Base-by-base conservation (phyloP, 495 filamentous ascomycete species). In the Trichoderma erinaceum region DNA sequence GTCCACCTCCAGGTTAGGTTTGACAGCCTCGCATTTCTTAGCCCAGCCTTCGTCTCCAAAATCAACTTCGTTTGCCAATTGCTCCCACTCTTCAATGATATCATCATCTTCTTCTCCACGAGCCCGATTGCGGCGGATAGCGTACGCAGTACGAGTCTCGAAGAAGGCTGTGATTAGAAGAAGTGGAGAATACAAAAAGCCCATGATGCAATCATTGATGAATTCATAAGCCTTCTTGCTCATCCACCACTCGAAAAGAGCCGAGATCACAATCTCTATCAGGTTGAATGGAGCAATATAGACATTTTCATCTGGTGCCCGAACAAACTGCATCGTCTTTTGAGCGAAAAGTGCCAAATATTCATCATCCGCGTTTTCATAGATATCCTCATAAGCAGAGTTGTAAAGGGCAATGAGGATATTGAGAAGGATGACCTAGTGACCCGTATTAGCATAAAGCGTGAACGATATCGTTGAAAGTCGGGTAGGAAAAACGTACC, bases 381-480 rank as follows among this genome's bases (percentile, higher is more conserved):
- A 97, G 70, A 99, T 97, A 77, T 97, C 93, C 69, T 92, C 89
- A 77, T 99, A 99, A 35, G 96, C 94, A 70, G 87, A 91, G 76
- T 98, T 98, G 79, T 97, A 99, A 5, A 99, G 85, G 0, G 95
- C 95, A 71, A 99, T 97, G 44, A 99, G 86, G 74, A 97, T 90
- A 75, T 97, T 97, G 68, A 97, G 80, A 15, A 97, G 84, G 32
- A 97, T 86, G 21, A 88, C 74, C 78, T 73, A 29, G 10, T 0
- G 32, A 12, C 13, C 16, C 0, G 3, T 8, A 12, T 46, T 66
- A 46, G n/a, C 15, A 23, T 44, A 16, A 4, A 23, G 0, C 16
- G 10, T 63, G 7, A 1, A 32, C 8, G 0, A 12, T 16, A 16
- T 13, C 1, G 32, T 63, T 11, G 23, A 27, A 41, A 18, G 21